Conservation (phyloP, 2,329 filamentous ascomycete species). For the Pyrenophora seminiperda region DNA sequence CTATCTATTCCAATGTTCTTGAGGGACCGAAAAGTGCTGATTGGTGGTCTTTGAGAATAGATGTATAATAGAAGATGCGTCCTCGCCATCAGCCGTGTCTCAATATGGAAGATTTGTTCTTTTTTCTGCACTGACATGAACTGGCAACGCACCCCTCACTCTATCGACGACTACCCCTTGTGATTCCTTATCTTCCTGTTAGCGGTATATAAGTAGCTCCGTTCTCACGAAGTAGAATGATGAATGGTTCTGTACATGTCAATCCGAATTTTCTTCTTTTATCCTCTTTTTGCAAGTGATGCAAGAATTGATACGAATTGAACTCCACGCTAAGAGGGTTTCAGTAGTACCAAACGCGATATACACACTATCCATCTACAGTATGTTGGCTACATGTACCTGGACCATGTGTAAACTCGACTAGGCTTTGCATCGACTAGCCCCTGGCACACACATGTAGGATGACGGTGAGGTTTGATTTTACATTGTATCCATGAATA, state of each 20-base stretch:
- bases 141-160: constrained; percentile 13
- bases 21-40: constrained; percentile 47
- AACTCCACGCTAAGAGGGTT: no score
- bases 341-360: no score
- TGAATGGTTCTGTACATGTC: constrained; percentile 14
- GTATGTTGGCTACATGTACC: no score
- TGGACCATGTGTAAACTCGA: no score
- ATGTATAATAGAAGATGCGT: constrained; percentile 51
- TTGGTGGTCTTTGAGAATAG: constrained; percentile 45
- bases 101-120: constrained; percentile 45
- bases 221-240: constrained; percentile 16
- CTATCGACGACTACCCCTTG: constrained; percentile 14
- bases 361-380: no score
- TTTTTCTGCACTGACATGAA: constrained; percentile 29
- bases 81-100: constrained; percentile 48
- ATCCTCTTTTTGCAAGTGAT: background rate
- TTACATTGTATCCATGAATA: no score
- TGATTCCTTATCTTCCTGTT: constrained; percentile 34
- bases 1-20: constrained; percentile 44
- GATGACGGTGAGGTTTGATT: no score
- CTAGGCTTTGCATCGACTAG: background rate
- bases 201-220: constrained; percentile 33
- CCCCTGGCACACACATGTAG: background rate
- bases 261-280: constrained; percentile 15
- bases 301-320: background rate